These are phyloP conservation scores for Omphalotus olearius DNA, from an alignment of 1,284 basidiomycete species.

Conservation along the genomic window DNA sequence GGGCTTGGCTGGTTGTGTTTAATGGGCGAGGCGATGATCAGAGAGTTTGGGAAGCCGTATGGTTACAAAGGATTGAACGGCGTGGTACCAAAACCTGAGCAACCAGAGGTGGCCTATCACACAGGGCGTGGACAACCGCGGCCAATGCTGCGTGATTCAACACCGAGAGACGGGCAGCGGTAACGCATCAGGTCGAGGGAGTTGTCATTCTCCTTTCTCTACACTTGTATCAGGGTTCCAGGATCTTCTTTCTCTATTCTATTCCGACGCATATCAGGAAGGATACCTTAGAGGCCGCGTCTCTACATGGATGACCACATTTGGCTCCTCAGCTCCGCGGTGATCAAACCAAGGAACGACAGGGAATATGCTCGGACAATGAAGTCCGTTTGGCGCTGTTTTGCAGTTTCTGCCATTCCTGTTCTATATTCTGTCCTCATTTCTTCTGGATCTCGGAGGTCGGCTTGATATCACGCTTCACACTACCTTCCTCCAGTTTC, in stretches of 20 bases:
- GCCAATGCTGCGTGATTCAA: conserved; percentile 20
- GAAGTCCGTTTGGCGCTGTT: not conserved
- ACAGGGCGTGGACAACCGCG: conserved; percentile 19
- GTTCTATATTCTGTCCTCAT: not conserved
- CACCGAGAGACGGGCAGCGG: conserved; percentile 15
- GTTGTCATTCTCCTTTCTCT: not conserved
- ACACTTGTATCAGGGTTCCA: not conserved
- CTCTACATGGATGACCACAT: not conserved
- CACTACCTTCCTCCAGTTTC: not conserved
- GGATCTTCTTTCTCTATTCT: not conserved
- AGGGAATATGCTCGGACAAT: not conserved
- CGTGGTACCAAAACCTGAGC: conserved; percentile 50
- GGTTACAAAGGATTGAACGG: conserved; percentile 67
- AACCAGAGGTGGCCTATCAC: not conserved
- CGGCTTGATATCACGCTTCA: not conserved
- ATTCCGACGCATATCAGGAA: not conserved
- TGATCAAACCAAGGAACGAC: not conserved
- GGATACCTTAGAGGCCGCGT: not conserved
- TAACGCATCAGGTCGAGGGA: not conserved
- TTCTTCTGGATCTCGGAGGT: not conserved
- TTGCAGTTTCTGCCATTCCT: not conserved
- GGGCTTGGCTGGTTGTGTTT: conserved; percentile 76
- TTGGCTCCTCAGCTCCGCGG: not conserved
- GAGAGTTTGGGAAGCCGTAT: conserved; percentile 67
- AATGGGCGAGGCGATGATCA: conserved; percentile 78